These are phyloP conservation scores for Infundibulicybe gibba DNA, from an alignment of 768 basidiomycete species.

Conservation along the genomic window DNA sequence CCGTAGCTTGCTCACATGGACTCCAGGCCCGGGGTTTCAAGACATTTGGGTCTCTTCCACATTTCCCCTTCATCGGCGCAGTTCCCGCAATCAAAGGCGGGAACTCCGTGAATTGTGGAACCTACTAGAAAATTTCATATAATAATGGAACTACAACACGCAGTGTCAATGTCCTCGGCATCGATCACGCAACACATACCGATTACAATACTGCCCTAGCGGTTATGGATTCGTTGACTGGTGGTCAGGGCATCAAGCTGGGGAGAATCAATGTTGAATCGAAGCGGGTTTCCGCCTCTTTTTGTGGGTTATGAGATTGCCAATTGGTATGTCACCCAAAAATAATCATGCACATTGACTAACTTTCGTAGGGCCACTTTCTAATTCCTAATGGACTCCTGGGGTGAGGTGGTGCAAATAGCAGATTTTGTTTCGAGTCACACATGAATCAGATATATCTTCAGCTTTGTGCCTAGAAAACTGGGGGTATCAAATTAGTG, in stretches of 20 bases:
- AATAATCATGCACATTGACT: no score
- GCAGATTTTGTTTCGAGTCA: no score
- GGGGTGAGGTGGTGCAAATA: no score
- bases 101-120: conserved; percentile 51
- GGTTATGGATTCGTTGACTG: conserved; percentile 54
- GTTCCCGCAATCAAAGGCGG: conserved; percentile 46
- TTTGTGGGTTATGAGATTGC: conserved; percentile 56
- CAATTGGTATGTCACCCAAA: no score
- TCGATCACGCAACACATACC: conserved; percentile 40
- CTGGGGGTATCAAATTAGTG: no score
- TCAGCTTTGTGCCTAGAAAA: no score
- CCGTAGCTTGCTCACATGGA: conserved; percentile 48
- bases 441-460: no score
- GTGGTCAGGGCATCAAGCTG: conserved; percentile 37
- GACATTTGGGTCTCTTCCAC: conserved; percentile 48
- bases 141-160: conserved; percentile 20
- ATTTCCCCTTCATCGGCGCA: conserved; percentile 60
- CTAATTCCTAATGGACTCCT: no score
- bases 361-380: no score
- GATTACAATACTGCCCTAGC: conserved; percentile 46
- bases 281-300: conserved; percentile 36
- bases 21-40: conserved; percentile 41
- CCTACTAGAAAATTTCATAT: conserved; percentile 59
- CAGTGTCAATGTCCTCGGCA: conserved; percentile 44
- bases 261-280: conserved; percentile 46